A percentile compares a stretch with the other conserved stretches of the same genome.
These are phyloP conservation scores for Streptanthus diversifolius DNA, from an alignment of 345 rosid species.

Conservation along the genomic window DNA sequence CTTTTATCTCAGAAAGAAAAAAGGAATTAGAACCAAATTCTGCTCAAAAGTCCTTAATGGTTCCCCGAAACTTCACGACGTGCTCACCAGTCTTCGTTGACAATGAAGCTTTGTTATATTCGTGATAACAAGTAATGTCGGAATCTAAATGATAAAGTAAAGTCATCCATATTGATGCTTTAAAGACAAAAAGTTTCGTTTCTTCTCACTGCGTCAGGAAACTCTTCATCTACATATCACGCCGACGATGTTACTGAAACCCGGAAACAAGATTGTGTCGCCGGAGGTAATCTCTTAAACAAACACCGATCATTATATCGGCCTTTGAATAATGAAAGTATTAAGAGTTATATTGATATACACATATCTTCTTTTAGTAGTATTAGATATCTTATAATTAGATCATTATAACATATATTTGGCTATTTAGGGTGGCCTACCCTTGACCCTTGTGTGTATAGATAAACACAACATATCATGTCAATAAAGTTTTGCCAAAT, in stretches of 20 bases:
- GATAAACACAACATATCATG: background rate
- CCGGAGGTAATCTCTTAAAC: slow-evolving; percentile 24
- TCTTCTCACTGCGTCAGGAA: background rate
- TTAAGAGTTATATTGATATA: background rate
- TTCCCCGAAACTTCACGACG: slow-evolving; percentile 4
- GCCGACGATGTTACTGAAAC: slow-evolving; percentile 14
- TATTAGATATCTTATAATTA: background rate
- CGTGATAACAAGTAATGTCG: slow-evolving; percentile 34
- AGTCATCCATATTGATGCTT: slow-evolving; percentile 17
- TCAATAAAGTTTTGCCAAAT: background rate
- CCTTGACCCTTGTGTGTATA: background rate
- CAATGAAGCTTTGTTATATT: slow-evolving; percentile 5
- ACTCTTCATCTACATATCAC: background rate
- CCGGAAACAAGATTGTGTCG: slow-evolving; percentile 19
- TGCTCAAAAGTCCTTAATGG: background rate
- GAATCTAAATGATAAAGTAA: slow-evolving; percentile 4
- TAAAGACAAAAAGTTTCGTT: background rate
- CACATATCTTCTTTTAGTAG: background rate
- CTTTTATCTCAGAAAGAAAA: background rate
- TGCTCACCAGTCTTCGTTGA: slow-evolving; percentile 16
- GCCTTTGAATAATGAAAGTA: background rate
- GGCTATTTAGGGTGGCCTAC: background rate
- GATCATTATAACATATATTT: background rate
- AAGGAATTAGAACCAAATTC: background rate
- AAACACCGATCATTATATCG: background rate